A percentile compares a stretch with the other conserved stretches of the same genome.
Conservation (phyloP, 1,284 basidiomycete genomes). For the Ceratobasidium sp. region DNA sequence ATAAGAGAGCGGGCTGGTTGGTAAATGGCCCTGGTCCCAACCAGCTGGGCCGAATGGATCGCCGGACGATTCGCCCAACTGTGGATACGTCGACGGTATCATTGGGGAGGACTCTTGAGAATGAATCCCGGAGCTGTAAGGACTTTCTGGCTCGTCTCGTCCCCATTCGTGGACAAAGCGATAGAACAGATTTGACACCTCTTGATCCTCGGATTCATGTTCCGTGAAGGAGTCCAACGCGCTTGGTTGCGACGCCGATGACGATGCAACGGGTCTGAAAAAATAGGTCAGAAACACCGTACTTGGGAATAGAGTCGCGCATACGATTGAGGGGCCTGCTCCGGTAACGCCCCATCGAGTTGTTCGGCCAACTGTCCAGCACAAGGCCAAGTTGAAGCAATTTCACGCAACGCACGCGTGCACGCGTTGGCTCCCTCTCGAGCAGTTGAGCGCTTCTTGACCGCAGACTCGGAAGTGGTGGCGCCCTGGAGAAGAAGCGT, state of each 20-base stretch:
- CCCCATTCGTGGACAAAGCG: conserved; percentile 32
- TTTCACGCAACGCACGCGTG: conserved; percentile 14
- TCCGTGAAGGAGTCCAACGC: background rate
- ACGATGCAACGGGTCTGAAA: conserved; percentile 7
- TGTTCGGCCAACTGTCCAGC: conserved; percentile 3
- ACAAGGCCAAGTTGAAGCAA: conserved; percentile 30
- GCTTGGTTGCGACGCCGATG: background rate
- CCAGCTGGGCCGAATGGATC: background rate
- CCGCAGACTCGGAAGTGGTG: conserved; percentile 27
- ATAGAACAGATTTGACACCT: conserved; percentile 6
- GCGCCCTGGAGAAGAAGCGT: conserved; percentile 34
- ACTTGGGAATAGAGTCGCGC: background rate
- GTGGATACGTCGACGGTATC: background rate
- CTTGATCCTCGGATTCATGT: conserved; percentile 19
- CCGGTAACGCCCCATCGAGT: conserved; percentile 9
- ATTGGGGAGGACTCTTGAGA: conserved; percentile 16
- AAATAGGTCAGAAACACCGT: background rate
- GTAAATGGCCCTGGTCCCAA: background rate
- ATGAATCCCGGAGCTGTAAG: conserved; percentile 13
- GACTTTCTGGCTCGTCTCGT: conserved; percentile 13
- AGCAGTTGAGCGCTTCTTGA: conserved; percentile 33
- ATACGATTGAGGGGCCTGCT: conserved; percentile 11
- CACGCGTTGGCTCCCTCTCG: conserved; percentile 20
- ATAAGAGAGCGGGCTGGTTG: conserved; percentile 3
- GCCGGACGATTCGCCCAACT: background rate